Evolutionary conservation across 345 rosid genomes (phyloP).

Genomic region (Eucalyptus sp.): DNA sequence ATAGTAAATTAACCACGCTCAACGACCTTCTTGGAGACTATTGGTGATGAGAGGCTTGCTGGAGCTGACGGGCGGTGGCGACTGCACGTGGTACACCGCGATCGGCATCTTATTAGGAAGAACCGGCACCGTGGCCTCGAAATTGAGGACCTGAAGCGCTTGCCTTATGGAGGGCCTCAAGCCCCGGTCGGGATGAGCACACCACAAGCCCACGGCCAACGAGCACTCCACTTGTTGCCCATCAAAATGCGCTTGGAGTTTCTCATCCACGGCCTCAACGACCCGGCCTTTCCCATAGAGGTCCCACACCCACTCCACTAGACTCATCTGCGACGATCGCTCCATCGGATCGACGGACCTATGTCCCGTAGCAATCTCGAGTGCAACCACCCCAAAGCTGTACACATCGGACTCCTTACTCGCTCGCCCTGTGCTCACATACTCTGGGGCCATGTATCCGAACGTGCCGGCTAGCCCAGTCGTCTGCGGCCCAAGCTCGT

Average conservation of each 20-base stretch:
- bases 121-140: neutral
- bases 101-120: constrained; percentile 1
- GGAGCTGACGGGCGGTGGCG: constrained; percentile 8
- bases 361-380: constrained; percentile 16
- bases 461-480: constrained; percentile 9
- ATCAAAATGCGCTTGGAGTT: neutral
- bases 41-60: constrained; percentile 7
- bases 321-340: neutral
- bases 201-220: constrained; percentile 7
- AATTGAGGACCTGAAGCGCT: constrained; percentile 2
- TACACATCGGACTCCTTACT: constrained; percentile 12
- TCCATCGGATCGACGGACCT: neutral
- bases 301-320: constrained; percentile 16
- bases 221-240: neutral
- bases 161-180: constrained; percentile 9
- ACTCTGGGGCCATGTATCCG: constrained; percentile 19
- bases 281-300: neutral
- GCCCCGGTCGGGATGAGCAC: constrained; percentile 1
- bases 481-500: constrained; percentile 1
- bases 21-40: constrained; percentile 19
- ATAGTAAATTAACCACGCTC: neutral
- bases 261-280: neutral
- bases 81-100: constrained; percentile 9
- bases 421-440: neutral
- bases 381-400: constrained; percentile 13